Base-by-base conservation (phyloP, 148 eudicot species). In the Cornus florida region DNA sequence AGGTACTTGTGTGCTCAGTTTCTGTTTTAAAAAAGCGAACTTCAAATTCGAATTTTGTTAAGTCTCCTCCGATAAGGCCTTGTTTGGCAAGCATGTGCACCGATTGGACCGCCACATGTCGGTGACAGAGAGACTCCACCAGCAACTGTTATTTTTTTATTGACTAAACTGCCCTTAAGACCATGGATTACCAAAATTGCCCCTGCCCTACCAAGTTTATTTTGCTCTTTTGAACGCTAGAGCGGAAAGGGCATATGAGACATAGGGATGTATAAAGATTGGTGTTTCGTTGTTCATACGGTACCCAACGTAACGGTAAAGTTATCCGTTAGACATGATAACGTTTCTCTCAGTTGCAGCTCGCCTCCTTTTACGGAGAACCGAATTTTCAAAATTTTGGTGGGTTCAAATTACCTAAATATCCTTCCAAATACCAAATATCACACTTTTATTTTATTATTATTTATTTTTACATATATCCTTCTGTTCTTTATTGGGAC, bases 91-190 rank as follows among this genome's bases (percentile, higher is more conserved):
- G 59, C 59, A 53, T 53, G 59, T 53, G 59, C 59, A 53, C 59
- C 59, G 17, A 53, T 53, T 53, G 59, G 59, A 53, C 59, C 59
- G 71, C 33, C 78, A 76, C 60, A 56, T 67, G 78, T 20, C 78
- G 10, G 33, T 76, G 78, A 66, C 78, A 76, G 78, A 46, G 50
- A 20, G 70, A 60, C 32, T 46, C 56, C 59, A 69, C 31, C 43
- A 8, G 73, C 48, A 7, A 6, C 5, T 41, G 17, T n/a, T 28
- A 12, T 11, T 22, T 70, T 43, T n/a, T n/a, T 43, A 8, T 43
- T 72, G 50, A 48, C 62, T 9, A 2, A 24, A 50, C 7, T 50
- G 24, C 67, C 67, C 67, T 6, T 64, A 14, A 11, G 59, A 53
- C 19, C 7, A 3, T 53, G 24, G 2, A n/a, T 19, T 64, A 20